Base-by-base conservation (phyloP, 2,329 filamentous ascomycete genomes). In the Atkinsonella hypoxylon region DNA sequence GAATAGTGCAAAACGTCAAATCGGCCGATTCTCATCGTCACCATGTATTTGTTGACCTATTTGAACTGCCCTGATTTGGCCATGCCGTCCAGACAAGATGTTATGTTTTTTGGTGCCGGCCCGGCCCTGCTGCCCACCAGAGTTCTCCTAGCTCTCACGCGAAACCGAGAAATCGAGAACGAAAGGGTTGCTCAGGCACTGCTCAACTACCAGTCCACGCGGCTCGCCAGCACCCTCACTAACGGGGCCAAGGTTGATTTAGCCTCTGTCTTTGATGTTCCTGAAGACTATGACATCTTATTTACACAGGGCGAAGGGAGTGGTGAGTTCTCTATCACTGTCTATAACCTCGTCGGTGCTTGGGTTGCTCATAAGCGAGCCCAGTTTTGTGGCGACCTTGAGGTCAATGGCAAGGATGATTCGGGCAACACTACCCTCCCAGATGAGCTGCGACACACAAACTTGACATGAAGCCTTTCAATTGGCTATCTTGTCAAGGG, bases 401-500 rank as follows among this genome's bases (percentile, higher is more conserved):
- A 76, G 31, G 69, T 10, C 34, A 36, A 36, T 15, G 34, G 13
- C 12, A 36, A 36, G 9, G 34, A 15, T 12, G 3, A 36, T 36
- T 36, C 34, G 2, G 13, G 76, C 36, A 67, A 72, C 8, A 65
- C 72, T 20, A 49, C 57, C 36, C 70, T 84, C 56, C 74, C 57
- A 31, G 57, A 79, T 48, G 72, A 72, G 11, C 67, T 81, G 42
- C 65, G 85, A 11, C 71, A 80, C 71, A 80, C 77, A 54, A 78
- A 49, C 77, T 90, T 6, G 75, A 83, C 47, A 72, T 79, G 51
- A 79, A 91, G 53, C 72, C 96, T 58, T 58, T 86, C 84, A 70
- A 66, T 94, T 42, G 91, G 97, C 69, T 97, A 96, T 68, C 70
- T 96, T 44, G 81, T 96, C 49, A 96, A 91, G 3, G 91, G 91